A percentile compares a stretch with the other conserved stretches of the same genome.
phyloP scores from a whole-genome alignment of 108 stramenopile species.

The Cyclotella baltica region DNA sequence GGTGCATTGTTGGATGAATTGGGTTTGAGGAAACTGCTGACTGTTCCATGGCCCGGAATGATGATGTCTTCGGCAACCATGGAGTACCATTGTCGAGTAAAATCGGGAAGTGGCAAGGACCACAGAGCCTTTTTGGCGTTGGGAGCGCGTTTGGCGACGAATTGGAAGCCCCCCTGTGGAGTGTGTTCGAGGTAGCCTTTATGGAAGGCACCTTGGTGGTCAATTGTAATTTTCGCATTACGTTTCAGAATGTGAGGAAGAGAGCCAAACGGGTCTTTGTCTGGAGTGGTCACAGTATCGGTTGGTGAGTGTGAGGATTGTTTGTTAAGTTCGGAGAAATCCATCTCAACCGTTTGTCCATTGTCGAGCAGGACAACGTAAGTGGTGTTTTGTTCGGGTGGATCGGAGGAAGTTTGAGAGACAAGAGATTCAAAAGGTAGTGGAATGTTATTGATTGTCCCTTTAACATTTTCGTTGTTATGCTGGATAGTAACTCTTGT shows the following conservation, averaged over 20 bases:
- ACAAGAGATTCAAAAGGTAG: background rate
- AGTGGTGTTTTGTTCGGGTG: background rate
- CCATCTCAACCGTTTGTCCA: background rate
- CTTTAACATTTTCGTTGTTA: background rate
- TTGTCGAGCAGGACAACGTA: background rate
- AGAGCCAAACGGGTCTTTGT: background rate
- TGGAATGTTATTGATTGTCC: background rate
- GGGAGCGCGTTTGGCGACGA: background rate
- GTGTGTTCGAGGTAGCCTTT: slow-evolving; percentile 9
- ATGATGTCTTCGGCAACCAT: slow-evolving; percentile 7
- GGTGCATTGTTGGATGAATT: slow-evolving; percentile 23
- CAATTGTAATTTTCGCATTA: slow-evolving; percentile 19
- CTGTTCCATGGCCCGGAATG: slow-evolving; percentile 8
- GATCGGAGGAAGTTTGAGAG: background rate
- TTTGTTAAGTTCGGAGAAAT: background rate
- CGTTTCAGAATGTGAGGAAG: slow-evolving; percentile 8
- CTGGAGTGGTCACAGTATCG: background rate
- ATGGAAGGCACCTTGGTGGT: slow-evolving; percentile 14
- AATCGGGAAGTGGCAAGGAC: slow-evolving; percentile 16
- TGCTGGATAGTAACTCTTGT: background rate
- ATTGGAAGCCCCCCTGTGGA: slow-evolving; percentile 8
- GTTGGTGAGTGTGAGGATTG: background rate
- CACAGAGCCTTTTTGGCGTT: background rate
- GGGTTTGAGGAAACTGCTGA: slow-evolving; percentile 2
- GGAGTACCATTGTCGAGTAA: slow-evolving; percentile 9